Evolutionary conservation across 2,329 filamentous ascomycete genomes (phyloP).

Genomic region (Calonectria honghensis): DNA sequence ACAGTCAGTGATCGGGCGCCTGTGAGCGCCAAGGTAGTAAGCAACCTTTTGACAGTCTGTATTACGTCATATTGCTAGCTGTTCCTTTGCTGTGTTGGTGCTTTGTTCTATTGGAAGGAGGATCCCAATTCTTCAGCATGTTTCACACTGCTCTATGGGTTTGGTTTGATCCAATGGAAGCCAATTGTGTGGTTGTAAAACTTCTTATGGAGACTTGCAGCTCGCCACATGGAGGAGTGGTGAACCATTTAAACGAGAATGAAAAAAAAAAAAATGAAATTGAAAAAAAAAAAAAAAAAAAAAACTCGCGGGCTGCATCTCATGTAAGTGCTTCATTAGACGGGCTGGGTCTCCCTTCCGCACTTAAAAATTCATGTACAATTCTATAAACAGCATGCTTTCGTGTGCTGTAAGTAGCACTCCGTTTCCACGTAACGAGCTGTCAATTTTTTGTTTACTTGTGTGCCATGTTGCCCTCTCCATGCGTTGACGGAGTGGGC

Average conservation of each 20-base stretch:
- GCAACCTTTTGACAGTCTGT: slow-evolving; percentile 1
- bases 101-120: not conserved
- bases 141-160: not conserved
- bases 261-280: not conserved
- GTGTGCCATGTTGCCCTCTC: slow-evolving; percentile 11
- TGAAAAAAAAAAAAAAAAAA: not conserved
- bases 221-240: not conserved
- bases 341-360: not conserved
- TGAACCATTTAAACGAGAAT: not conserved
- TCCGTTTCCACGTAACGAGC: not conserved
- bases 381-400: not conserved
- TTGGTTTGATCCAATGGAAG: not conserved
- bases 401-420: not conserved
- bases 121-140: not conserved
- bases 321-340: not conserved
- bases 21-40: slow-evolving; percentile 20
- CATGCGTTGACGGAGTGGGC: not conserved
- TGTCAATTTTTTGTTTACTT: slow-evolving; percentile 7
- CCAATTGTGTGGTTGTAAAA: not conserved
- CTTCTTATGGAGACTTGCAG: not conserved
- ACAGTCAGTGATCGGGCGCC: slow-evolving; percentile 25
- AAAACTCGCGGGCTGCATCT: not conserved
- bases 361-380: not conserved
- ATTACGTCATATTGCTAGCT: slow-evolving; percentile 10
- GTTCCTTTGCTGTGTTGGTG: not conserved